These are phyloP conservation scores for Oleoguttula mirabilis DNA, from an alignment of 495 filamentous ascomycete species.

Conservation along the genomic window DNA sequence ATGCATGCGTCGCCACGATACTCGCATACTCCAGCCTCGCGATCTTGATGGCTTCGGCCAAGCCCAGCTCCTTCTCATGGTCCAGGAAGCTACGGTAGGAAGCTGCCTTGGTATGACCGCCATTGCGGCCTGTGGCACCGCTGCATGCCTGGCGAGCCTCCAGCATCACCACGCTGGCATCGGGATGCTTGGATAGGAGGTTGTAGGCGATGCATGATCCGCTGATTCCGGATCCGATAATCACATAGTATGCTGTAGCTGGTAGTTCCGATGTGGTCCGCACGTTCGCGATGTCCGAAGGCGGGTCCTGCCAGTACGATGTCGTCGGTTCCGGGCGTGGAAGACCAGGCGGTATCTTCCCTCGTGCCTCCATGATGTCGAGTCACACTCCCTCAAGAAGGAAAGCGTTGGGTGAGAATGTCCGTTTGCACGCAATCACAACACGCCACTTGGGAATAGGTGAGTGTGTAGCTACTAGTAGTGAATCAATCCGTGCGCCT, in stretches of 20 bases:
- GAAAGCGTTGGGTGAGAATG: too few species aligned
- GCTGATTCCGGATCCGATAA: constrained; percentile 63
- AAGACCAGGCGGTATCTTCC: constrained; percentile 10
- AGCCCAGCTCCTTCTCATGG: constrained; percentile 32
- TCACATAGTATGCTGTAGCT: constrained; percentile 40
- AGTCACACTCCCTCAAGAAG: too few species aligned
- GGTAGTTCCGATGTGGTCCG: constrained; percentile 39
- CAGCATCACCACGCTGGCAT: constrained; percentile 39
- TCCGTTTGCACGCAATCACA: too few species aligned
- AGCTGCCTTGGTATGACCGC: constrained; percentile 53
- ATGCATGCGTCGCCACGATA: constrained; percentile 42
- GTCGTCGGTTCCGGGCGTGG: constrained; percentile 43
- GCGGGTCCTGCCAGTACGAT: constrained; percentile 62
- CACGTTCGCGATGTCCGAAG: constrained; percentile 42
- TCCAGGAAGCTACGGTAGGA: constrained; percentile 45
- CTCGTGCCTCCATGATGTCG: constrained; percentile 19
- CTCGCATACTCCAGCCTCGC: constrained; percentile 45
- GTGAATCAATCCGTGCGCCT: too few species aligned
- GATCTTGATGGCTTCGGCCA: constrained; percentile 39
- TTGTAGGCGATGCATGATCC: constrained; percentile 50
- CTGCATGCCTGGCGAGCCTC: constrained; percentile 46
- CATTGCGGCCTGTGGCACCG: constrained; percentile 51
- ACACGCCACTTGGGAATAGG: too few species aligned
- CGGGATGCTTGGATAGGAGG: constrained; percentile 32
- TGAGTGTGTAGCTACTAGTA: too few species aligned